Base-by-base conservation (phyloP, 1,139 yeast species). In the Spencermartinsiella ligniputridi region DNA sequence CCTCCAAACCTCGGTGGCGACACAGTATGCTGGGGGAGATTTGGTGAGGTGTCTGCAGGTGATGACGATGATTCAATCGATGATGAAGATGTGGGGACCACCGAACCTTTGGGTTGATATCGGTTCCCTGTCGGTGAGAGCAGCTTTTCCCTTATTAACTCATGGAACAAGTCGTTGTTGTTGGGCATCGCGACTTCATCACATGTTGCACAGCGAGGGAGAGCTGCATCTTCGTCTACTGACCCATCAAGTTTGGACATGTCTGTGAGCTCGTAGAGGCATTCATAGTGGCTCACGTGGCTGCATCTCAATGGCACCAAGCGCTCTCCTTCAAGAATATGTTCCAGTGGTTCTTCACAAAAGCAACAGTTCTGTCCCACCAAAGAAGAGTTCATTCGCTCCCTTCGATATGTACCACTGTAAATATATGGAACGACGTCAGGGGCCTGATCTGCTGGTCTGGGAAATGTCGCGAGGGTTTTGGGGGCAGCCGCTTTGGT, bases 201-300 rank as follows among this genome's bases (percentile, higher is more conserved):
- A 39, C 63, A 58, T 2, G 55, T 55, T 1, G 62, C 54, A 39
- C 63, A 58, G 15, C 37, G 44, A 2, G 62, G 62, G 46, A 58
- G 42, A 2, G 52, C 53, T 2, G 45, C 29, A 5, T 42, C 41
- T 12, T 36, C 41, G 13, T 50, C 47, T 17, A 43, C 50, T 18
- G 40, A 37, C 12, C 48, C 46, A 9, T 45, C 39, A 3, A 45
- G n/a, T 12, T 20, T 18, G 32, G 27, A 19, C 27, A 49, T 40
- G 20, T 54, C 53, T n/a, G 54, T 46, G 37, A 57, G 41, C 16
- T 53, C 50, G 6, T 44, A 37, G 18, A 59, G 46, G 39, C 63
- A 59, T 20, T 56, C 58, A 35, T 46, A 52, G 41, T 59, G 63
- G 15, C 57, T 48, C 8, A 52, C 50, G 36, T 59, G 60, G 13